These are phyloP conservation scores for Tylopilus sp. DNA, from an alignment of 1,284 basidiomycete species.

Conservation along the genomic window DNA sequence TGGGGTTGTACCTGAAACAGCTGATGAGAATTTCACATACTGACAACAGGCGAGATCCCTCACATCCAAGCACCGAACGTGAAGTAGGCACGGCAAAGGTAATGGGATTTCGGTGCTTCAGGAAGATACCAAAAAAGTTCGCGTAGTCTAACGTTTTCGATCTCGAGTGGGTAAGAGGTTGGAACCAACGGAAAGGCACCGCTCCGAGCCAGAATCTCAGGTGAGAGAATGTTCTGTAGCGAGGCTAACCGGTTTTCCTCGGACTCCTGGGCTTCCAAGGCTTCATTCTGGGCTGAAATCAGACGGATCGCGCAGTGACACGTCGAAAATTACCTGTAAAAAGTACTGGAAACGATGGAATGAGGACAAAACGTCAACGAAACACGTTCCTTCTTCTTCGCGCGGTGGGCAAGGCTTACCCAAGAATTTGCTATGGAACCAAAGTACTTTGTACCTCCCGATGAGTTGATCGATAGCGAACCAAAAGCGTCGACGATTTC, in stretches of 20 bases:
- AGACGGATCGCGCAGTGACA: constrained; percentile 10
- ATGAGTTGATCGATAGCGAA: constrained; percentile 61
- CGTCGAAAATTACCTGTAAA: constrained; percentile 48
- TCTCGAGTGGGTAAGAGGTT: constrained; percentile 39
- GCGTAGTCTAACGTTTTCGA: constrained; percentile 47
- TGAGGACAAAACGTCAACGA: neutral
- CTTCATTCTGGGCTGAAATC: constrained; percentile 48
- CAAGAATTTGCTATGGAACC: constrained; percentile 73
- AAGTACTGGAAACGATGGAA: constrained; percentile 50
- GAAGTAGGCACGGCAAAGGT: constrained; percentile 61
- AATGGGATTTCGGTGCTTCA: constrained; percentile 49
- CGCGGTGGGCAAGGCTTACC: constrained; percentile 36
- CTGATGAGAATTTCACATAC: constrained; percentile 11
- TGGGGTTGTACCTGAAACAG: constrained; percentile 62
- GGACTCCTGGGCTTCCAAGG: constrained; percentile 47
- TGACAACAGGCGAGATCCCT: constrained; percentile 16
- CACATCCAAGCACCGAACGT: constrained; percentile 74
- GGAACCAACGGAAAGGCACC: constrained; percentile 62
- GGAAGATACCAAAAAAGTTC: constrained; percentile 69
- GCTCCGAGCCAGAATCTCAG: constrained; percentile 58
- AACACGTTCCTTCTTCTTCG: neutral
- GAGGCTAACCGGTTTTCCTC: constrained; percentile 44
- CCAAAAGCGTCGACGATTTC: constrained; percentile 76
- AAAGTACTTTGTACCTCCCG: constrained; percentile 66
- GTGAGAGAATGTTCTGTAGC: constrained; percentile 52